phyloP scores from a whole-genome alignment of 352 stramenopile species.

The Globisporangium nunn region DNA sequence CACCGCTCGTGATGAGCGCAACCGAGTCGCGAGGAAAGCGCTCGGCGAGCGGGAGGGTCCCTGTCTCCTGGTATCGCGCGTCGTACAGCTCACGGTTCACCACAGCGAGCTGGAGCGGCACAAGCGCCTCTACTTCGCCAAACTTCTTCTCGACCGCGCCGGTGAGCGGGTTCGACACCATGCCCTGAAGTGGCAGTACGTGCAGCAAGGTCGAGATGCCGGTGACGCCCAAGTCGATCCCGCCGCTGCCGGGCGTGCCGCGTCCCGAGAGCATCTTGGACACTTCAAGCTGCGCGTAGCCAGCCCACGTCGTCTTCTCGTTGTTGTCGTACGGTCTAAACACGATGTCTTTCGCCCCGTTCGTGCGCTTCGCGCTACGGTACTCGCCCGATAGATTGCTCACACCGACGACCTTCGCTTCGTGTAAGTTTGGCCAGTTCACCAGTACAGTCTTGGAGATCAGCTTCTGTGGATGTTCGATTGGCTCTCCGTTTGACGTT shows the following conservation, averaged over 20 bases:
- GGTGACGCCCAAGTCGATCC: conserved; percentile 88
- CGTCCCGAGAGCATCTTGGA: conserved; percentile 67
- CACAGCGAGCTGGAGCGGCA: conserved; percentile 95
- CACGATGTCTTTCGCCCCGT: conserved; percentile 17
- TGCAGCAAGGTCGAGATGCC: conserved; percentile 63
- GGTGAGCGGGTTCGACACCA: conserved; percentile 92
- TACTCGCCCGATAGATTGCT: conserved; percentile 58
- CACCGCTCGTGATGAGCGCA: conserved; percentile 85
- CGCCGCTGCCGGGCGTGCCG: conserved; percentile 81
- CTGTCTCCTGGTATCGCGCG: conserved; percentile 89
- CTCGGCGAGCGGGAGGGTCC: conserved; percentile 73
- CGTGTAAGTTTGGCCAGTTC: conserved; percentile 98
- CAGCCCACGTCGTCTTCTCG: conserved; percentile 58
- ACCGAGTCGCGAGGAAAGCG: conserved; percentile 85
- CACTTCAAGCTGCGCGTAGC: conserved; percentile 61
- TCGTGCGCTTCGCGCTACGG: conserved; percentile 23
- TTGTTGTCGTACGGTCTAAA: conserved; percentile 41
- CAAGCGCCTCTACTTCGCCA: conserved; percentile 89
- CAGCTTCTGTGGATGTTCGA: conserved; percentile 27
- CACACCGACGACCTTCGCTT: conserved; percentile 86
- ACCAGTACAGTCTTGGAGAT: conserved; percentile 85
- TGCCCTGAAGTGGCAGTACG: conserved; percentile 87
- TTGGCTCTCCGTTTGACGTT: conserved; percentile 6
- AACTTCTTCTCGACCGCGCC: conserved; percentile 95
- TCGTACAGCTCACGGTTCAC: conserved; percentile 90